phyloP scores from a whole-genome alignment of 345 rosid species.

The Gossypioides kirkii region DNA sequence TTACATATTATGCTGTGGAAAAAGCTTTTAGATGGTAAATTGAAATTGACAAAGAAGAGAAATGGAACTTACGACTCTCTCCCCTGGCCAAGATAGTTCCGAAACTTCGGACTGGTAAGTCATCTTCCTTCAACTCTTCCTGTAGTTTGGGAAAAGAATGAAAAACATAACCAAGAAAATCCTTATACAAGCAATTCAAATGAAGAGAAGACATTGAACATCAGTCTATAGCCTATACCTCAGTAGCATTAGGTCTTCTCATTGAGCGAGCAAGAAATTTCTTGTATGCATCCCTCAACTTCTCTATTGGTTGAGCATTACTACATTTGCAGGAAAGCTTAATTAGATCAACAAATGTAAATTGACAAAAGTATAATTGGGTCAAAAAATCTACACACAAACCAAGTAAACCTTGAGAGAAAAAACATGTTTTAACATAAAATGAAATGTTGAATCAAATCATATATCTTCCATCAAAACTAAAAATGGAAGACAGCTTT shows the following conservation, averaged over 20 bases:
- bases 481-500: not conserved
- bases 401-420: not conserved
- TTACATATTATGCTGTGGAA: conserved; percentile 8
- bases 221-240: conserved; percentile 45
- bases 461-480: not conserved
- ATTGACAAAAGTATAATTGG: not conserved
- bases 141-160: conserved; percentile 6
- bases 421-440: not conserved
- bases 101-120: conserved; percentile 58
- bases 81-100: conserved; percentile 65
- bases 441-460: not conserved
- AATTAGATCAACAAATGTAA: conserved; percentile 3
- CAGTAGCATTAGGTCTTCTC: conserved; percentile 34
- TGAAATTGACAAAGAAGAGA: conserved; percentile 1
- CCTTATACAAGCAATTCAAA: conserved; percentile 1
- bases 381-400: not conserved
- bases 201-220: not conserved
- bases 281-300: conserved; percentile 70
- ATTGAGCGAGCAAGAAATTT: too few relatives aligned
- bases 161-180: conserved; percentile 6
- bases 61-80: conserved; percentile 49
- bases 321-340: conserved; percentile 27
- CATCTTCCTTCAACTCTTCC: conserved; percentile 51
- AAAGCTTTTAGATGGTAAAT: conserved; percentile 4
- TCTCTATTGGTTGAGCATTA: conserved; percentile 69